Conservation (phyloP, 768 basidiomycete genomes). For the Russula brevipes region DNA sequence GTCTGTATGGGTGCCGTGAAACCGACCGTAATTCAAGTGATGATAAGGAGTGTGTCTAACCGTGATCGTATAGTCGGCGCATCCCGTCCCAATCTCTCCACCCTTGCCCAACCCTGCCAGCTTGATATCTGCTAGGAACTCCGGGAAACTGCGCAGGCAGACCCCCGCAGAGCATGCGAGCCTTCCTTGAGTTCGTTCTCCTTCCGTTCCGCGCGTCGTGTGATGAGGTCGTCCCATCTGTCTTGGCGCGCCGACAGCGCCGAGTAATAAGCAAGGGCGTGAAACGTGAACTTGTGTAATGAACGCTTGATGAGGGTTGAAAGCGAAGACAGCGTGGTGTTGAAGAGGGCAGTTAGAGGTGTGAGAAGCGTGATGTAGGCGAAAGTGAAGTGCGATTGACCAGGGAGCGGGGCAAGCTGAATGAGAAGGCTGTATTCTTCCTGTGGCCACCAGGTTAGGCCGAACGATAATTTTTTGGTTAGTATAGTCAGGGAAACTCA, state of each 20-base stretch:
- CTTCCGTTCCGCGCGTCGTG: constrained; percentile 40
- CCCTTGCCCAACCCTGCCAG: constrained; percentile 51
- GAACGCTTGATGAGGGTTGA: constrained; percentile 66
- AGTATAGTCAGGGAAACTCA: constrained; percentile 30
- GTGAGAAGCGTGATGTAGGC: constrained; percentile 58
- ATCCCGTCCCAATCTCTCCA: constrained; percentile 56
- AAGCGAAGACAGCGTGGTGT: constrained; percentile 57
- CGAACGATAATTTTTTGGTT: no score
- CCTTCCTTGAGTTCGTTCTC: constrained; percentile 71
- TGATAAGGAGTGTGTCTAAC: constrained; percentile 34
- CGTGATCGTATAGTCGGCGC: constrained; percentile 55
- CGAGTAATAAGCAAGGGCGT: constrained; percentile 69
- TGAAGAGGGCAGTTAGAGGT: constrained; percentile 63
- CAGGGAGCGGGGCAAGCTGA: constrained; percentile 58
- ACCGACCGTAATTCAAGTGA: neutral
- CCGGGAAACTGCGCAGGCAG: constrained; percentile 78
- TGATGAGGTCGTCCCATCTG: constrained; percentile 64
- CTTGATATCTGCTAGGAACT: constrained; percentile 76
- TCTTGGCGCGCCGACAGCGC: constrained; percentile 51
- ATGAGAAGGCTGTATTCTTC: constrained; percentile 62
- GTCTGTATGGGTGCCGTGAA: constrained; percentile 39
- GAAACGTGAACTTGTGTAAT: constrained; percentile 72
- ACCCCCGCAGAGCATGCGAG: constrained; percentile 57
- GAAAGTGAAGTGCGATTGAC: constrained; percentile 44
- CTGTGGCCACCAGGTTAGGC: constrained; percentile 32